Percentiles rank a stretch among this genome's conserved stretches.
These are phyloP conservation scores for Colletotrichum gigasporum DNA, from an alignment of 2,329 filamentous ascomycete genomes.

Conservation along the genomic window DNA sequence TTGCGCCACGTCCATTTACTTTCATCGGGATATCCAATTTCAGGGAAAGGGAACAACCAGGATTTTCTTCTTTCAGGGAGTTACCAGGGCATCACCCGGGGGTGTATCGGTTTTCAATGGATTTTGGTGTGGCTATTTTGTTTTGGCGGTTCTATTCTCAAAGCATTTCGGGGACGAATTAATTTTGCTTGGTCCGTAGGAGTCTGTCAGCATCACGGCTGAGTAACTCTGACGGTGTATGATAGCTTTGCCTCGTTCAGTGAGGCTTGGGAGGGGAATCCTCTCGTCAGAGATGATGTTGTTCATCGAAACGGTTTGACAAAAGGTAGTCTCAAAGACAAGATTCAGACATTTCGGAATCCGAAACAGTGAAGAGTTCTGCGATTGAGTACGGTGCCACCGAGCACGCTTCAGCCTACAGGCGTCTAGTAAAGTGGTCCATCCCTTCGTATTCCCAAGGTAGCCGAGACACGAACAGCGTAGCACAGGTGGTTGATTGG, in stretches of 20 bases:
- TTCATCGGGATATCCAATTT: not conserved
- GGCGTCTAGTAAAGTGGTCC: no score
- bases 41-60: constrained; percentile 3
- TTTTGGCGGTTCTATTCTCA: constrained; percentile 1
- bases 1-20: not conserved
- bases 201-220: not conserved
- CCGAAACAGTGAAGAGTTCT: no score
- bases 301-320: no score
- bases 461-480: no score
- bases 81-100: not conserved
- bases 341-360: no score
- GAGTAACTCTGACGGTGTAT: constrained; percentile 6
- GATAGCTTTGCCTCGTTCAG: not conserved
- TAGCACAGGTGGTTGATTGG: no score
- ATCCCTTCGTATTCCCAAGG: no score
- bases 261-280: not conserved
- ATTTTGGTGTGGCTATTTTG: not conserved
- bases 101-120: not conserved
- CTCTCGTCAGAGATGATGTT: no score
- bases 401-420: no score
- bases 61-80: constrained; percentile 12
- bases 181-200: not conserved
- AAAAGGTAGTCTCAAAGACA: no score
- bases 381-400: no score
- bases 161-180: constrained; percentile 1